phyloP scores from a whole-genome alignment of 2,329 filamentous ascomycete genomes.

The Claviceps capensis region DNA sequence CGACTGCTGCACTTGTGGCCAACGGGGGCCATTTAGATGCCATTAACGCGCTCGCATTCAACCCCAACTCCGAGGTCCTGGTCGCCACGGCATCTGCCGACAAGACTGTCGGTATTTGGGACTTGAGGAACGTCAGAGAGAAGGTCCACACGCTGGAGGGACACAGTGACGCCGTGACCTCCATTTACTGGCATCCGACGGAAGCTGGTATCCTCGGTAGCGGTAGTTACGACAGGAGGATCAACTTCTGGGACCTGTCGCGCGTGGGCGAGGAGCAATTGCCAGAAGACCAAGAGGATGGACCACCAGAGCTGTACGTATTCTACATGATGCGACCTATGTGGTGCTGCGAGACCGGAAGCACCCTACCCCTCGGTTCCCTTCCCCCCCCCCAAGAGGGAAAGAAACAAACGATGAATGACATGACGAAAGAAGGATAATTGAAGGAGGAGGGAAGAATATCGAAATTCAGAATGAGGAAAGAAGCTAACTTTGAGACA shows the following conservation, averaged over 20 bases:
- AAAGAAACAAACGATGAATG: neutral
- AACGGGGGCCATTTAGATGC: slow-evolving; percentile 73
- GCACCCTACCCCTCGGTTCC: no score
- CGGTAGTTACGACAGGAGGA: slow-evolving; percentile 80
- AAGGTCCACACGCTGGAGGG: slow-evolving; percentile 84
- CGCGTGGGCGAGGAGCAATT: slow-evolving; percentile 87
- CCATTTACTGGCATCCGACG: slow-evolving; percentile 85
- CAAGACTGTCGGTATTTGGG: slow-evolving; percentile 91
- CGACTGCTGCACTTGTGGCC: slow-evolving; percentile 54
- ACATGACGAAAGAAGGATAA: neutral
- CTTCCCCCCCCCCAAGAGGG: no score
- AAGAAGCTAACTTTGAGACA: neutral
- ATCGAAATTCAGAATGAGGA: neutral
- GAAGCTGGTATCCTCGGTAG: slow-evolving; percentile 83
- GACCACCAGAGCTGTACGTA: slow-evolving; percentile 78
- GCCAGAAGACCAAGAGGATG: slow-evolving; percentile 88
- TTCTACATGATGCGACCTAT: neutral
- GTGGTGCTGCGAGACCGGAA: no score
- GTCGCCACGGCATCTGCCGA: slow-evolving; percentile 90
- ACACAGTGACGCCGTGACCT: slow-evolving; percentile 81
- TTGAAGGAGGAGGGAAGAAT: no score
- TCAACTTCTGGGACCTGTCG: slow-evolving; percentile 94
- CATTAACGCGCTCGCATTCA: slow-evolving; percentile 93
- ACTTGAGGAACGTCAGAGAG: slow-evolving; percentile 77
- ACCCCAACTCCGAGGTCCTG: slow-evolving; percentile 77